phyloP scores from a whole-genome alignment of 2,329 filamentous ascomycete genomes.

The Cladosporium austrohemisphaericum region DNA sequence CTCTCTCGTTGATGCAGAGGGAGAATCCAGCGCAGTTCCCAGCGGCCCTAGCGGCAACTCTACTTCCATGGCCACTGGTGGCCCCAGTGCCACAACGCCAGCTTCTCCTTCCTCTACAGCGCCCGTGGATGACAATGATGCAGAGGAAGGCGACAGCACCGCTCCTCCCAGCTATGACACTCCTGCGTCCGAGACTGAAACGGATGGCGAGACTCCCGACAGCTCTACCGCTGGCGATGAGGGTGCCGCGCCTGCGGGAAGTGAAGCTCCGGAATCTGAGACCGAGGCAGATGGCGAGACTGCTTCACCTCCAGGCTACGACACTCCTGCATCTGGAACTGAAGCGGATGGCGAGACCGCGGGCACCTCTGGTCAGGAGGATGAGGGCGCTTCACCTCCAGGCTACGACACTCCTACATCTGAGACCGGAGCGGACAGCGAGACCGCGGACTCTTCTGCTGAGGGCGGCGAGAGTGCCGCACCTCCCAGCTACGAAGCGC shows the following conservation, averaged over 20 bases:
- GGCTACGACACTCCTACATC: neutral
- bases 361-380: constrained; percentile 47
- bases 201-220: neutral
- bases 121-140: neutral
- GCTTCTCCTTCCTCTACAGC: neutral
- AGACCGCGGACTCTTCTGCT: neutral
- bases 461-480: neutral
- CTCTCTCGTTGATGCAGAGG: neutral
- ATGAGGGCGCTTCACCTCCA: constrained; percentile 29
- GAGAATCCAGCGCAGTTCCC: neutral
- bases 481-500: neutral
- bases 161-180: neutral
- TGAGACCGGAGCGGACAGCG: neutral
- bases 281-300: too few relatives aligned
- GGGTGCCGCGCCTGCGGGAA: too few relatives aligned
- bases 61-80: constrained; percentile 38
- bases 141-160: neutral
- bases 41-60: neutral
- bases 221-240: neutral
- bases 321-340: neutral
- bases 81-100: constrained; percentile 51
- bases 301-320: neutral
- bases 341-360: neutral
- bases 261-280: too few relatives aligned
- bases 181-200: neutral